These are phyloP conservation scores for Pythium sp. DNA, from an alignment of 352 stramenopile species.

Conservation along the genomic window DNA sequence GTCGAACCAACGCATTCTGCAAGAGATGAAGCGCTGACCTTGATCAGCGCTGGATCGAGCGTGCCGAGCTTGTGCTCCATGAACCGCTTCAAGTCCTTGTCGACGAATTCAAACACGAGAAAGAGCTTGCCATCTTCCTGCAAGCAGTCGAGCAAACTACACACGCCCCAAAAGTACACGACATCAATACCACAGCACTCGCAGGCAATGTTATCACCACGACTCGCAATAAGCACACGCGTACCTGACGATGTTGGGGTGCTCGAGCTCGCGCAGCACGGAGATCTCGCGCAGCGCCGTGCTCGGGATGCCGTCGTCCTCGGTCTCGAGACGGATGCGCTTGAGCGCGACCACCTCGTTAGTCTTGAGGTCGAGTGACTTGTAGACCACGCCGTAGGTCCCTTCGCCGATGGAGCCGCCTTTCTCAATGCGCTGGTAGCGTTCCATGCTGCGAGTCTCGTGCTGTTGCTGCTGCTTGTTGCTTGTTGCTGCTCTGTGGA, in stretches of 20 bases:
- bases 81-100: conserved; percentile 96
- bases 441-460: conserved; percentile 52
- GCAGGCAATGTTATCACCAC: neutral
- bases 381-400: conserved; percentile 97
- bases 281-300: conserved; percentile 98
- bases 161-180: neutral
- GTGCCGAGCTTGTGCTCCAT: conserved; percentile 89
- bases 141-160: conserved; percentile 91
- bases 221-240: neutral
- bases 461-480: neutral
- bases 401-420: conserved; percentile 92
- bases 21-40: conserved; percentile 24
- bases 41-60: conserved; percentile 59
- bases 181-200: neutral
- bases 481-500: conserved; percentile 1
- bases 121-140: conserved; percentile 96
- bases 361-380: conserved; percentile 91
- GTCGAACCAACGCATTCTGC: neutral
- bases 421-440: conserved; percentile 94
- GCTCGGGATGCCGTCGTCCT: conserved; percentile 98
- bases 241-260: conserved; percentile 98
- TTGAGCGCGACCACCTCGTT: conserved; percentile 93
- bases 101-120: conserved; percentile 99
- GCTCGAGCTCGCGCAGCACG: conserved; percentile 95
- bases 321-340: conserved; percentile 97